Conservation (phyloP, 2,329 filamentous ascomycete genomes). For the Stachybotrys chartarum region DNA sequence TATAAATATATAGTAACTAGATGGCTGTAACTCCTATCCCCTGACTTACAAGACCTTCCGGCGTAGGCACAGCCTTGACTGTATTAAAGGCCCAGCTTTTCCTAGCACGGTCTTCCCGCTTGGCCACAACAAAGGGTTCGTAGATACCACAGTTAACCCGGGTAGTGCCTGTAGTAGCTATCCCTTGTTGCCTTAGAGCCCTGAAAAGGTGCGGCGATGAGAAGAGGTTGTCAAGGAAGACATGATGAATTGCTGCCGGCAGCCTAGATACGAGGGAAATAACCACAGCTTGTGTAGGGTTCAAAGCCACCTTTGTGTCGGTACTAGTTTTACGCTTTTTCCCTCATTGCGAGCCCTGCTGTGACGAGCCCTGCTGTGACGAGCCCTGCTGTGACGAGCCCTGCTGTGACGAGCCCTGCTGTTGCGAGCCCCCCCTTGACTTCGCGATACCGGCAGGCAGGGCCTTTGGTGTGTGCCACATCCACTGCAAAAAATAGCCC, state of each 20-base stretch:
- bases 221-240: constrained; percentile 11
- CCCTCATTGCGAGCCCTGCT: background rate
- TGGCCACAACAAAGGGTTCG: background rate
- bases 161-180: background rate
- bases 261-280: constrained; percentile 7
- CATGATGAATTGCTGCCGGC: constrained; percentile 5
- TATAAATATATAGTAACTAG: background rate
- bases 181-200: background rate
- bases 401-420: background rate
- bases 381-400: no score
- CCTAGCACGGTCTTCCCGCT: background rate
- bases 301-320: background rate
- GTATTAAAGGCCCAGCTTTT: background rate
- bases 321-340: background rate
- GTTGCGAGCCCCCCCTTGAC: background rate
- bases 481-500: constrained; percentile 5
- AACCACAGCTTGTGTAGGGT: constrained; percentile 8
- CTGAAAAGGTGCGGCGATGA: background rate
- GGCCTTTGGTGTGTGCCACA: constrained; percentile 1
- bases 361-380: no score
- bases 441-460: background rate
- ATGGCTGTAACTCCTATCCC: background rate
- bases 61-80: background rate
- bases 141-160: background rate
- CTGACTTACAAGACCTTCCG: background rate